Conservation (phyloP, 2,329 filamentous ascomycete genomes). For the Trichoderma sp. region DNA sequence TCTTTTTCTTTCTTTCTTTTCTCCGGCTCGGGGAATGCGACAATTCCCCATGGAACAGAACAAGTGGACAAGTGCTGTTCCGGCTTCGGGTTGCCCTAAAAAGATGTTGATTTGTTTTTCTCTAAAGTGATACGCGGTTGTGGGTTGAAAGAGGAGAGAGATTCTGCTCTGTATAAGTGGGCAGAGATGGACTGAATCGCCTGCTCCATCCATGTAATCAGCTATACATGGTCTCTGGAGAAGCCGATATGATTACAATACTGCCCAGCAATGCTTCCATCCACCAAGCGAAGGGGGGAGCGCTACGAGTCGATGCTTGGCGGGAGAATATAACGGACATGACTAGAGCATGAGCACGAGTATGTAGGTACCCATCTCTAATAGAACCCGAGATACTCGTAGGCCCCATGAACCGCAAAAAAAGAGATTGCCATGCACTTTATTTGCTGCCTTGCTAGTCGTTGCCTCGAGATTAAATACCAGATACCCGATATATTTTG, state of each 20-base stretch:
- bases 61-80: neutral
- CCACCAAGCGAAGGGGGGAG: neutral
- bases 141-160: neutral
- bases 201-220: neutral
- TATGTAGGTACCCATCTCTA: neutral
- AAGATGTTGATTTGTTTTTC: neutral
- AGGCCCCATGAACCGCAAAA: neutral
- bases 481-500: conserved; percentile 16
- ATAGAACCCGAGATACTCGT: neutral
- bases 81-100: neutral
- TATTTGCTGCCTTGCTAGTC: neutral
- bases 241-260: neutral
- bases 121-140: neutral
- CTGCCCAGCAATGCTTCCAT: neutral
- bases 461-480: conserved; percentile 1
- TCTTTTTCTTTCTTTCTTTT: neutral
- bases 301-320: neutral
- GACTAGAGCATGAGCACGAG: neutral
- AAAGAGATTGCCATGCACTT: neutral
- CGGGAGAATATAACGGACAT: neutral
- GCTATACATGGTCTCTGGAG: neutral
- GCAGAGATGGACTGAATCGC: neutral
- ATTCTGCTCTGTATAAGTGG: neutral
- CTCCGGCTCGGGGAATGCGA: neutral
- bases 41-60: neutral